These are phyloP conservation scores for Salix caprea DNA, from an alignment of 345 rosid species.

Conservation along the genomic window DNA sequence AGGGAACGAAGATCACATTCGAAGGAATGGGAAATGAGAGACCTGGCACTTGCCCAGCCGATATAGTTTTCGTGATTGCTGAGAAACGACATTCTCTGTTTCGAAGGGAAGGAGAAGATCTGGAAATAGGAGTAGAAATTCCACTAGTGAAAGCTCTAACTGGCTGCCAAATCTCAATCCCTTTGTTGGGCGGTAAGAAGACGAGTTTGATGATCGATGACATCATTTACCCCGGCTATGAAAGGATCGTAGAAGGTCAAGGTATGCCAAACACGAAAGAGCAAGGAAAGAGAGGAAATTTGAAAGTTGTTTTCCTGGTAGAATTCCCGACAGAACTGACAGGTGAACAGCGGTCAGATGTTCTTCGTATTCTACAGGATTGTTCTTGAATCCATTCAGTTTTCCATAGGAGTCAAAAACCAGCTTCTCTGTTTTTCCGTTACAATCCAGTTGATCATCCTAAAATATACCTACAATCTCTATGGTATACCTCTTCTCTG, in stretches of 20 bases:
- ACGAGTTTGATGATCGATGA: constrained; percentile 39
- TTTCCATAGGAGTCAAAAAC: not conserved
- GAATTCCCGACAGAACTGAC: constrained; percentile 48
- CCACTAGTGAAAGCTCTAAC: constrained; percentile 63
- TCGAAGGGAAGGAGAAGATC: constrained; percentile 59
- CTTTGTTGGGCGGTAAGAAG: constrained; percentile 51
- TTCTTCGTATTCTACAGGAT: constrained; percentile 43
- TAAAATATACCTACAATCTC: constrained; percentile 1
- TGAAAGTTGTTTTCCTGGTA: constrained; percentile 18
- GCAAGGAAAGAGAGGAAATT: constrained; percentile 45
- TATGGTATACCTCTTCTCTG: not conserved
- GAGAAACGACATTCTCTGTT: constrained; percentile 60
- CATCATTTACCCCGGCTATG: constrained; percentile 52
- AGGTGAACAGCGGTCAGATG: constrained; percentile 40
- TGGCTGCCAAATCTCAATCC: constrained; percentile 48
- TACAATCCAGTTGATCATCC: not conserved
- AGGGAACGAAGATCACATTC: constrained; percentile 76
- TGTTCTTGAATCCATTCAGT: constrained; percentile 23
- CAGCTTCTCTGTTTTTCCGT: not conserved
- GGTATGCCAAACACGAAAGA: constrained; percentile 65
- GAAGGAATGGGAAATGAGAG: constrained; percentile 73
- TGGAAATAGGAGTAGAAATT: constrained; percentile 50
- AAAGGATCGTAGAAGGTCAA: constrained; percentile 44
- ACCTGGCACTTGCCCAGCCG: constrained; percentile 56
- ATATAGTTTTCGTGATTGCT: constrained; percentile 50